phyloP scores from a whole-genome alignment of 495 filamentous ascomycete genomes.

The Penicillium simplicissimum region DNA sequence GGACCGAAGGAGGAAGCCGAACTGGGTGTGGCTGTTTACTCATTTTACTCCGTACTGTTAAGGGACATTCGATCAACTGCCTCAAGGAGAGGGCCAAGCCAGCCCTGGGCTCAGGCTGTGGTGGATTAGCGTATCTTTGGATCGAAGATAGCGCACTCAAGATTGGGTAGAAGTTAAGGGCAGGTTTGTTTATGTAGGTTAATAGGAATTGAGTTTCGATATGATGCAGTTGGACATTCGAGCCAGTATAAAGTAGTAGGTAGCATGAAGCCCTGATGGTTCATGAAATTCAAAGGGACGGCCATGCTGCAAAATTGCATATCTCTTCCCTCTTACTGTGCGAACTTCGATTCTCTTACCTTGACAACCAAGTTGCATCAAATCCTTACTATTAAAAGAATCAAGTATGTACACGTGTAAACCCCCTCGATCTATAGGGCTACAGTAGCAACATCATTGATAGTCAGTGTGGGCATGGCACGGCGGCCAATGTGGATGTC shows the following conservation, averaged over 20 bases:
- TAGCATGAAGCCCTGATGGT: too few relatives aligned
- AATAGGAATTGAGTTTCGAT: not conserved
- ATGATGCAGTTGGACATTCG: too few relatives aligned
- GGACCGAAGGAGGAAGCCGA: slow-evolving; percentile 31
- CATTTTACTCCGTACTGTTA: too few relatives aligned
- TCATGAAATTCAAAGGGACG: too few relatives aligned
- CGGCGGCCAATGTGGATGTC: not conserved
- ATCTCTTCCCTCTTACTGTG: too few relatives aligned
- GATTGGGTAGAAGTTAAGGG: not conserved
- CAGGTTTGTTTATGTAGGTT: not conserved
- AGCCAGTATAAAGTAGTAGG: too few relatives aligned
- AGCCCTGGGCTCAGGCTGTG: too few relatives aligned
- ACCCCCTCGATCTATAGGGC: not conserved
- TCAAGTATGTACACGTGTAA: not conserved
- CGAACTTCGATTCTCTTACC: too few relatives aligned
- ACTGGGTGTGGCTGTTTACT: not conserved
- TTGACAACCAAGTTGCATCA: too few relatives aligned
- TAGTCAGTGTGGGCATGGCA: not conserved
- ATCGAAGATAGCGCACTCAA: too few relatives aligned
- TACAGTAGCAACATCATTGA: not conserved
- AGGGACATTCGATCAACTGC: slow-evolving; percentile 21
- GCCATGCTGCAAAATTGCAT: too few relatives aligned
- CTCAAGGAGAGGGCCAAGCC: slow-evolving; percentile 11
- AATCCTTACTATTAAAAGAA: not conserved
- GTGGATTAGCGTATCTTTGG: slow-evolving; percentile 3